Evolutionary conservation across 257 asterid genomes (phyloP), one percentile per base, ranked within the genome.

Genomic region (Plectranthus barbatus): DNA sequence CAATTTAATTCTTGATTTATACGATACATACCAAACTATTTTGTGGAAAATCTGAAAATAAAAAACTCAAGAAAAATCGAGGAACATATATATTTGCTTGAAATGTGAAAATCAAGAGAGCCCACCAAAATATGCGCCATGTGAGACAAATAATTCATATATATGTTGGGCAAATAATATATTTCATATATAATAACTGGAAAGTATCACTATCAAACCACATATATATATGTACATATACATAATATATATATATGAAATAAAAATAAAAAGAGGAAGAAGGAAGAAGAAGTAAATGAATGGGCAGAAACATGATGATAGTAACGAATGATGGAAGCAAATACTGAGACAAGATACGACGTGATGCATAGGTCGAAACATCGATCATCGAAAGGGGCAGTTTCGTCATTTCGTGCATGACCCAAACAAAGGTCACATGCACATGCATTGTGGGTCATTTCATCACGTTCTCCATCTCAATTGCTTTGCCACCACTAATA

Each of bases 361-460:
- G 44, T 18, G 55, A 21, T n/a, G n/a, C n/a, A n/a, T 52, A 62
- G 44, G 62, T 39, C 66, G 36, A 49, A 71, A 21, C 53, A 52
- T 40, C 23, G 77, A 69, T 72, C 62, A 57, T 31, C 10, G 7
- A 29, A 21, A 53, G 41, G 72, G 72, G 65, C 49, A 62, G 45
- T n/a, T n/a, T 52, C 0, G 70, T 80, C 78, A 80, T 55, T 61
- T 71, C 69, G 37, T 18, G 51, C 60, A 73, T 57, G 63, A 2
- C 31, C 40, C 13, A 26, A 58, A 2, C 7, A 65, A n/a, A n/a
- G n/a, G n/a, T 66, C 17, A 48, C 68, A 66, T 60, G 72, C 83
- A 74, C 86, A 77, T 77, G 86, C 77, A 67, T 56, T 31, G 81
- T 77, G 83, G 86, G 81, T 68, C 83, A 63, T 74, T 74, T 72